These are phyloP conservation scores for Saturnispora diversa DNA, from an alignment of 805 yeast species.

Conservation along the genomic window DNA sequence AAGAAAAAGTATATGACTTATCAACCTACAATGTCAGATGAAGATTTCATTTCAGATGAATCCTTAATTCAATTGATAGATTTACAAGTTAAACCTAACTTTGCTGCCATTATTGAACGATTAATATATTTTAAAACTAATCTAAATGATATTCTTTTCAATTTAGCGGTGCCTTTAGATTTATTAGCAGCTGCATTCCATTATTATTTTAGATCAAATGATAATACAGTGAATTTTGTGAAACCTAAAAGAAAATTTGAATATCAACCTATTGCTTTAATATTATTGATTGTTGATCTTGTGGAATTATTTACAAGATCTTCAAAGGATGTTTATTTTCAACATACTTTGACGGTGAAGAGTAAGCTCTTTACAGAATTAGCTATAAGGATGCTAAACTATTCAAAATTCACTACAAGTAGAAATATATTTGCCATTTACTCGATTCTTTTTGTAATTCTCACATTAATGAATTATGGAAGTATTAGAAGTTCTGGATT, in stretches of 20 bases:
- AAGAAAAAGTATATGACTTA: slow-evolving; percentile 1
- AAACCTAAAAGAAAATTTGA: slow-evolving; percentile 9
- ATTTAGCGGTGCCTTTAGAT: slow-evolving; percentile 9
- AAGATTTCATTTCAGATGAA: background rate
- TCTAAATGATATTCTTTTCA: slow-evolving; percentile 8
- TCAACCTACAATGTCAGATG: slow-evolving; percentile 2
- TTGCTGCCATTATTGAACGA: slow-evolving; percentile 12
- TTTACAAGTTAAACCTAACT: slow-evolving; percentile 7
- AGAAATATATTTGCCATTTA: slow-evolving; percentile 8
- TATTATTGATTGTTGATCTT: slow-evolving; percentile 12
- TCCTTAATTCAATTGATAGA: slow-evolving; percentile 3
- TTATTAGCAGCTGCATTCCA: slow-evolving; percentile 10
- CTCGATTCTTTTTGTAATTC: slow-evolving; percentile 10
- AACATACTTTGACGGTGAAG: background rate
- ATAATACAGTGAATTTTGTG: slow-evolving; percentile 5
- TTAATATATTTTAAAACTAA: slow-evolving; percentile 9
- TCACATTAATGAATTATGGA: slow-evolving; percentile 13
- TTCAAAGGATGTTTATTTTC: background rate
- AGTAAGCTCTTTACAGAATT: slow-evolving; percentile 10
- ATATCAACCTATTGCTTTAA: slow-evolving; percentile 13
- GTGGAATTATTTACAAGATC: slow-evolving; percentile 10
- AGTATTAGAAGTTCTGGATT: slow-evolving; percentile 13
- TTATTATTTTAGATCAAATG: slow-evolving; percentile 8
- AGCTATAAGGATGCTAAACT: slow-evolving; percentile 9
- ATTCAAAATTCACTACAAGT: slow-evolving; percentile 13